Evolutionary conservation across 192 early-diverging fungal species (phyloP), one percentile per base, ranked within the genome.

Genomic region (Chytriomyces sp.): DNA sequence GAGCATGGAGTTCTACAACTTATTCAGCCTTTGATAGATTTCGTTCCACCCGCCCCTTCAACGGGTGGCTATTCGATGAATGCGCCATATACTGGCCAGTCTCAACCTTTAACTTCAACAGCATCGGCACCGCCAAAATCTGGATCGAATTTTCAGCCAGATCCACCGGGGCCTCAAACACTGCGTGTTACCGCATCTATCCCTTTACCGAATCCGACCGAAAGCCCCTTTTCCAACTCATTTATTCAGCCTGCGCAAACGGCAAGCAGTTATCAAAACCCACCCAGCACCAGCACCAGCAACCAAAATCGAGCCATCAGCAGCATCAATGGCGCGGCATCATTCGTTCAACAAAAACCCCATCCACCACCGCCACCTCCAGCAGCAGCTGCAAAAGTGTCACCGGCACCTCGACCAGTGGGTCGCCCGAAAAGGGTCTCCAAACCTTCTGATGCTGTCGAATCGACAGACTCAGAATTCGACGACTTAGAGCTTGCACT

Each of bases 21-120:
- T 11, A 80, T 99, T 50, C 83, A 88, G 60, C 94, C 95, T 0
- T 80, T 99, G 26, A 84, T 98, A 24, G 93, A 97, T 18, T 94
- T 94, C 80, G 85, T 90, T 57, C 89, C 88, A 5, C 87, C 91
- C 7, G n/a, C 86, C 85, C 10, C 81, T 83, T 24, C 85, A 82
- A n/a, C 57, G 72, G 28, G 28, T 0, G 28, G 28, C 28, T 35
- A 35, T 35, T 35, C 28, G 28, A 35, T 35, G 28, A 35, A 35
- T 35, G 28, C 28, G 28, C 28, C 28, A 35, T 35, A 35, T 2
- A 35, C 28, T 35, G 28, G 28, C 28, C 28, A 35, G 28, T 35
- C 75, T 82, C 83, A 64, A 78, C 35, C 26, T 64, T 35, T 35
- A 35, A 0, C 62, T 28, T 64, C 62, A 67, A 67, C 66, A 67